Conservation (phyloP, 2,329 filamentous ascomycete species). For the Colletotrichum sp. region DNA sequence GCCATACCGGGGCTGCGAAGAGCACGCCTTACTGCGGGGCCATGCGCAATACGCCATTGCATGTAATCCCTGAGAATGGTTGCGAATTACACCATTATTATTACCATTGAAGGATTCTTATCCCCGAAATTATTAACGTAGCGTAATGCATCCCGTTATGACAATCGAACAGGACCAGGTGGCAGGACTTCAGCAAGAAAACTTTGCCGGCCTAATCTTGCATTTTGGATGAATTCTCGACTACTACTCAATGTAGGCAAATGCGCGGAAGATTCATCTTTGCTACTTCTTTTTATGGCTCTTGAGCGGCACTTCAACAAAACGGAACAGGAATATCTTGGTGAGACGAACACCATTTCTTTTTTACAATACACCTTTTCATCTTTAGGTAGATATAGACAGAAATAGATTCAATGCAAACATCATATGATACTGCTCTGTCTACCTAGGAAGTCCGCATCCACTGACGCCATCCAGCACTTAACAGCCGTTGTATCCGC, state of each 20-base stretch:
- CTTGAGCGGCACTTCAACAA: not conserved
- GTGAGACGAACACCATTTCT: rapidly evolving
- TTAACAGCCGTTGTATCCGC: not conserved
- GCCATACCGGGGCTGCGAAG: not conserved
- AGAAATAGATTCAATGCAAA: not conserved
- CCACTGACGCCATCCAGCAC: not conserved
- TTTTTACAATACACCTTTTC: rapidly evolving
- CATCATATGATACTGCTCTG: not conserved
- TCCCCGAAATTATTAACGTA: not conserved
- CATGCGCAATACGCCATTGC: not conserved
- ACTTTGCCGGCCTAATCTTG: rapidly evolving
- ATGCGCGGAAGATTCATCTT: not conserved
- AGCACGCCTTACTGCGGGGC: constrained; percentile 25
- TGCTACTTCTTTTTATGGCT: not conserved
- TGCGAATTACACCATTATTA: not conserved
- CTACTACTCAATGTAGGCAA: not conserved
- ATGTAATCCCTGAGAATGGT: not conserved
- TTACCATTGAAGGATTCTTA: not conserved
- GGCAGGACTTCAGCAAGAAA: rapidly evolving
- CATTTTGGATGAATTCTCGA: not conserved
- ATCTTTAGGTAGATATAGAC: not conserved
- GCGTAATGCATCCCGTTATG: not conserved
- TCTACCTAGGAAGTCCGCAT: no score
- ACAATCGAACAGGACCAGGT: rapidly evolving
- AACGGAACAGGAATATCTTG: rapidly evolving